These are phyloP conservation scores for Metschnikowia anglica DNA, from an alignment of 805 yeast species.

Conservation along the genomic window DNA sequence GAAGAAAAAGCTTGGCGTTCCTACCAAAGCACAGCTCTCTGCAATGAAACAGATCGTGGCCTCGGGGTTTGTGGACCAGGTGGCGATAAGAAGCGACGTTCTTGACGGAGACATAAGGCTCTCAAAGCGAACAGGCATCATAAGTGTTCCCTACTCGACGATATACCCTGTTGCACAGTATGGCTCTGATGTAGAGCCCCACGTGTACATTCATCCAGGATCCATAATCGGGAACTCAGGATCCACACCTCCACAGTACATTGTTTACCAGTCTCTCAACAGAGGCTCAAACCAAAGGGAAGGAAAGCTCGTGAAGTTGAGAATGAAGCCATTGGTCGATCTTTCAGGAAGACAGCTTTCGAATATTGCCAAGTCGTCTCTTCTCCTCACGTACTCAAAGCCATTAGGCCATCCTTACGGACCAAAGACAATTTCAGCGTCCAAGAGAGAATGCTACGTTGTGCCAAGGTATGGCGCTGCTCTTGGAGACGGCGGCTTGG, in stretches of 20 bases:
- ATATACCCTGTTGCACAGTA: conserved; percentile 45
- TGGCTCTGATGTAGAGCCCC: conserved; percentile 45
- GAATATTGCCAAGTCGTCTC: conserved; percentile 70
- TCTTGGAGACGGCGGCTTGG: conserved; percentile 78
- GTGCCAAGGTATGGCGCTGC: conserved; percentile 87
- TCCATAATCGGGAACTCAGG: conserved; percentile 64
- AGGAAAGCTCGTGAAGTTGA: conserved; percentile 43
- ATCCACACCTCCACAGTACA: conserved; percentile 71
- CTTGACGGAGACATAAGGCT: conserved; percentile 60
- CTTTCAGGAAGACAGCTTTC: conserved; percentile 72
- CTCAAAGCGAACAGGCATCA: conserved; percentile 56
- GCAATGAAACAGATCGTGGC: conserved; percentile 89
- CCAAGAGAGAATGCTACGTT: conserved; percentile 83
- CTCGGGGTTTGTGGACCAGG: conserved; percentile 89
- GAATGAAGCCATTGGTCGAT: conserved; percentile 77
- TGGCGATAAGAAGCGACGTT: conserved; percentile 80
- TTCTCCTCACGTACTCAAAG: conserved; percentile 78
- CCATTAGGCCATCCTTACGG: conserved; percentile 91
- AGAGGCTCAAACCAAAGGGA: conserved; percentile 47
- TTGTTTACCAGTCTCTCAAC: conserved; percentile 72
- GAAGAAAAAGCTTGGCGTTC: conserved; percentile 57
- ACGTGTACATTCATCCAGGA: conserved; percentile 76
- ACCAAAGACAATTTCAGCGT: conserved; percentile 62
- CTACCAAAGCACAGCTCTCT: conserved; percentile 64
- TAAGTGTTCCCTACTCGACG: conserved; percentile 64